These are phyloP conservation scores for Suhomyces bribrorum DNA, from an alignment of 1,139 yeast genomes.

Conservation along the genomic window DNA sequence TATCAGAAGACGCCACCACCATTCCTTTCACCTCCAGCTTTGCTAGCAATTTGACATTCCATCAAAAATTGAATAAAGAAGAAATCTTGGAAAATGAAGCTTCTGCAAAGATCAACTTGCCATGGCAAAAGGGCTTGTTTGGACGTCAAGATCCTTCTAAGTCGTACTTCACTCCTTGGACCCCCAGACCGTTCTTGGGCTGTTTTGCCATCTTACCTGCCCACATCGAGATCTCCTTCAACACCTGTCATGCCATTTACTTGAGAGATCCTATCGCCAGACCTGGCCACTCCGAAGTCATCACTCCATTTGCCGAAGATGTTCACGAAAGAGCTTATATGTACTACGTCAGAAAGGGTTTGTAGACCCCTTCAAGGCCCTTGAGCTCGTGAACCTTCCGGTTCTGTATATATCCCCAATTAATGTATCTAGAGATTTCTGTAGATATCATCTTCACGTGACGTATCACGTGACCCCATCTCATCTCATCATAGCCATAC, in stretches of 20 bases:
- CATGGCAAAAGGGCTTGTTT: slow-evolving; percentile 75
- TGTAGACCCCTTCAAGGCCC: slow-evolving; percentile 31
- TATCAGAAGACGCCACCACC: slow-evolving; percentile 30
- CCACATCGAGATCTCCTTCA: slow-evolving; percentile 86
- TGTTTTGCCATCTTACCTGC: slow-evolving; percentile 91
- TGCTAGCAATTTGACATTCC: slow-evolving; percentile 53
- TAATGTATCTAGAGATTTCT: background rate
- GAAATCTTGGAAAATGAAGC: slow-evolving; percentile 58
- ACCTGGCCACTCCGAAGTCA: slow-evolving; percentile 95
- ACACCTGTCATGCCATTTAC: slow-evolving; percentile 92
- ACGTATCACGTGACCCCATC: too few relatives aligned
- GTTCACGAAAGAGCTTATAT: slow-evolving; percentile 94
- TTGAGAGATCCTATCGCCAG: slow-evolving; percentile 96
- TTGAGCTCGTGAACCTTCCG: slow-evolving; percentile 7
- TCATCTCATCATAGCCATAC: background rate
- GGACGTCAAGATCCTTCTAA: slow-evolving; percentile 79
- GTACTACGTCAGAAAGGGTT: slow-evolving; percentile 84
- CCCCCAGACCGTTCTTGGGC: slow-evolving; percentile 88
- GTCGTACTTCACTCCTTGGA: slow-evolving; percentile 95
- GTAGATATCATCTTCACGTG: too few relatives aligned
- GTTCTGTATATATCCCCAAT: background rate
- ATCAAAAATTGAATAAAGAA: slow-evolving; percentile 51
- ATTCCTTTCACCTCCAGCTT: slow-evolving; percentile 57
- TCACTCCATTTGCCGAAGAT: slow-evolving; percentile 81
- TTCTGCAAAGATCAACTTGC: slow-evolving; percentile 52